Evolutionary conservation across 352 stramenopile species (phyloP), one percentile per base, ranked within the genome.

Genomic region (Phytophthora idaei): DNA sequence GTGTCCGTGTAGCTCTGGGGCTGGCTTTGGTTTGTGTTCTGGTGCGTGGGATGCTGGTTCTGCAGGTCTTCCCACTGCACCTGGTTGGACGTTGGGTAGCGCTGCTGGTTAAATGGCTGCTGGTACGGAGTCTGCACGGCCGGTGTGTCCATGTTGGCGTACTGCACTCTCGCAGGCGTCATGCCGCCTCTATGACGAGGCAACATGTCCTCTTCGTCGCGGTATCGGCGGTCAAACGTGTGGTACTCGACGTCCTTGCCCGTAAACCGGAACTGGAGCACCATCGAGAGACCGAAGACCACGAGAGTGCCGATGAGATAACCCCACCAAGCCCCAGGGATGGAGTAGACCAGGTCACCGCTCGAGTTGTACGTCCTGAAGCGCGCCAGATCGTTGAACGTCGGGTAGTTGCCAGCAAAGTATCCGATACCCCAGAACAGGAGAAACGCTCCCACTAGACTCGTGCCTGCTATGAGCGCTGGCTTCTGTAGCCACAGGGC

Each of bases 401-500:
- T 86, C 7, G 83, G 81, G 57, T 86, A 90, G 36, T 83, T 73
- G 12, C 83, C 83, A 2, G 69, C 71, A 59, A 89, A 90, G 69
- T 86, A 88, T 48, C 83, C 83, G 45, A 89, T 68, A 17, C 83
- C 83, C 77, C 77, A 89, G 10, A 87, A 73, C 2, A 77, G 17
- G 17, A 83, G 61, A 21, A 73, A 76, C 0, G 76, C 74, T 10
- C 83, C 83, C 0, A 80, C 61, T 17, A 90, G 65, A 50, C 77
- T 85, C 15, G 81, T 88, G 27, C 73, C 62, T 10, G 74, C 67
- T 5, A 92, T 63, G 2, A 90, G 64, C 31, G 78, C 67, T 0
- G 84, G 82, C 27, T 83, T 86, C 61, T 93, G 78, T 27, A 91
- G 63, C 71, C 77, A 85, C 28, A 89, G 49, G 6, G 81, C 70